Evolutionary conservation across 2,329 filamentous ascomycete species (phyloP).

Genomic region (Davidsoniella neocaledoniae): DNA sequence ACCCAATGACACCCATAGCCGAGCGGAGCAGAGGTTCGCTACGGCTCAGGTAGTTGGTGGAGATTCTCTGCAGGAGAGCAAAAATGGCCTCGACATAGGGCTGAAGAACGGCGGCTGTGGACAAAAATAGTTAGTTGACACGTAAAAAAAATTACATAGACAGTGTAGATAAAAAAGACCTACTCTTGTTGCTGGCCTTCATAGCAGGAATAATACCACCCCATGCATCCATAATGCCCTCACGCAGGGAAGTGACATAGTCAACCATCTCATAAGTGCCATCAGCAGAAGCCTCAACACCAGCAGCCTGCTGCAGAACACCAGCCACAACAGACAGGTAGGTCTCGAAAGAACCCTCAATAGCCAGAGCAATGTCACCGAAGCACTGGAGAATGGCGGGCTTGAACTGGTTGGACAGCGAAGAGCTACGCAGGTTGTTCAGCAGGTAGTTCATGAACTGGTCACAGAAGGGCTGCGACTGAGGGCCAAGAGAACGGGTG

Average conservation of each 20-base stretch:
- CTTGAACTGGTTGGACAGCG: constrained; percentile 92
- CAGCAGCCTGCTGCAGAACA: constrained; percentile 83
- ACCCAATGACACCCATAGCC: constrained; percentile 97
- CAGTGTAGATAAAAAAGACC: constrained; percentile 19
- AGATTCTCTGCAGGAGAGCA: constrained; percentile 65
- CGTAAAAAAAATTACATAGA: constrained; percentile 18
- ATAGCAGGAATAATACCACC: constrained; percentile 90
- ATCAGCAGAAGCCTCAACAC: constrained; percentile 61
- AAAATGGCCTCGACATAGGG: constrained; percentile 77
- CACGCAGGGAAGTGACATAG: constrained; percentile 84
- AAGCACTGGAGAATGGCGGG: constrained; percentile 96
- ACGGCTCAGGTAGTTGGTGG: constrained; percentile 58
- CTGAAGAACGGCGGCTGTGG: constrained; percentile 48
- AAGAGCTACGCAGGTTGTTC: constrained; percentile 72
- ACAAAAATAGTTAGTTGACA: constrained; percentile 10
- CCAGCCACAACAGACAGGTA: constrained; percentile 86
- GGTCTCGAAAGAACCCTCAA: constrained; percentile 78
- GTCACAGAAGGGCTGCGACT: constrained; percentile 89
- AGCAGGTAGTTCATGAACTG: constrained; percentile 96
- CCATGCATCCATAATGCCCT: constrained; percentile 99
- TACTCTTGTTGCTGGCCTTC: constrained; percentile 66
- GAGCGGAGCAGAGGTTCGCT: constrained; percentile 84
- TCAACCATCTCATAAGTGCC: constrained; percentile 90
- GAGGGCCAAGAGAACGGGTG: constrained; percentile 74
- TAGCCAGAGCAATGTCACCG: constrained; percentile 90